Base-by-base conservation (phyloP, 2,329 filamentous ascomycete genomes). In the Pseudocercospora eumusae region DNA sequence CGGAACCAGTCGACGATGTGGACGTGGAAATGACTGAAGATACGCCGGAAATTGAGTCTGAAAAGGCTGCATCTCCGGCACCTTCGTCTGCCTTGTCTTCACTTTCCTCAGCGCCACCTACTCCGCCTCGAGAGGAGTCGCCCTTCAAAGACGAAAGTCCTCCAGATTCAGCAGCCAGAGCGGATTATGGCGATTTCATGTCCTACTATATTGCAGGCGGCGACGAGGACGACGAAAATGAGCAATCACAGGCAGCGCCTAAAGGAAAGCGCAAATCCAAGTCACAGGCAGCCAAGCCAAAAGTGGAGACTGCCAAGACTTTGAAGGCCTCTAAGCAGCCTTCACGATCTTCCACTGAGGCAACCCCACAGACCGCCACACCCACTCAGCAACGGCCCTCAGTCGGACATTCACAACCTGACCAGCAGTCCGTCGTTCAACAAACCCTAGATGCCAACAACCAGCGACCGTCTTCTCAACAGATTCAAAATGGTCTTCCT, bases 171-270 rank as follows among this genome's bases (percentile, higher is more conserved):
- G 62, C 53, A 11, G 57, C 66, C 11, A 62, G 60, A 10, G 66
- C 68, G 44, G 69, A 68, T 23, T 74, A 72, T 61, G 71, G 69
- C 21, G 70, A 72, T 40, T 74, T 76, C 56, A 65, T 72, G 64
- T 67, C 59, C 8, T 74, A 72, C 61, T 76, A 74, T 59, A 68
- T 74, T 59, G 62, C 67, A 15, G 72, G 65, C 15, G 66, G 62
- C 33, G 70, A 68, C 18, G 66, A 71, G 6, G 67, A 68, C 7
- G 58, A 63, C 18, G 50, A 55, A 44, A 47, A 28, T 33, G 47
- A 42, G 25, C 58, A 62, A 55, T 40, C 50, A 56, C 49, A 62
- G 61, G 49, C 52, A 18, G 53, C 28, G 52, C n/a, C 27, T 15
- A 33, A 54, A 36, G 28, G 52, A 18, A 54, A 54, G 52, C 52